Base-by-base conservation (phyloP, 306 rosid species). In the Rosa rugosa region DNA sequence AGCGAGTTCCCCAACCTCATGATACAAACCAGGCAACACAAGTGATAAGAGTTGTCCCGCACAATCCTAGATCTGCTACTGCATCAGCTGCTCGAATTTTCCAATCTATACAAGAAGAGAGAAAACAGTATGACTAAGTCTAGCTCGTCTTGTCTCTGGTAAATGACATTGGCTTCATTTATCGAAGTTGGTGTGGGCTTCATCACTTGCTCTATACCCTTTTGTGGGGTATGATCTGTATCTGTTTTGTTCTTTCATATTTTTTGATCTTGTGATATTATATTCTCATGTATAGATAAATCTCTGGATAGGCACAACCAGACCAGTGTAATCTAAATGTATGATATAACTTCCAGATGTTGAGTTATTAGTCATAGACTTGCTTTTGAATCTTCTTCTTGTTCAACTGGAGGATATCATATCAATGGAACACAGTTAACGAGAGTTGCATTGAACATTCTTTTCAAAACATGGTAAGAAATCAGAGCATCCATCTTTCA, bases 21-120 rank as follows among this genome's bases (percentile, higher is more conserved):
- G 89, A 82, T 31, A 69, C 83, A 2, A 87, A 80, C 68, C 87
- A 80, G 75, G 90, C 73, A 40, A 83, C 79, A 22, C 90, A 84
- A 47, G 99, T 83, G 22, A 93, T 96, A 84, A 90, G 88, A 85
- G 98, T 96, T 17, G 98, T 96, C 66, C 99, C 99, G 3, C 97
- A 93, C 77, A 96, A 93, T 76, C 87, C 88, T 47, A 89, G 91
- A 85, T 67, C 90, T 23, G 99, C 99, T 13, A 96, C 90, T 4
- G 97, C 84, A 77, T 96, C 99, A 17, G 99, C 99, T 5, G 97
- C 98, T 71, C 88, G 97, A 79, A 96, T 96, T 80, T 96, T 96
- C 86, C 97, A 84, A 40, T 90, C 92, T 20, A 93, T 96, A 80
- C 99, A 96, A 83, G 91, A 89, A 72, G 99, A 91, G 88, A 91